Evolutionary conservation across 768 basidiomycete species (phyloP), one percentile per base, ranked within the genome.

Genomic region (Termitomyces sp.): DNA sequence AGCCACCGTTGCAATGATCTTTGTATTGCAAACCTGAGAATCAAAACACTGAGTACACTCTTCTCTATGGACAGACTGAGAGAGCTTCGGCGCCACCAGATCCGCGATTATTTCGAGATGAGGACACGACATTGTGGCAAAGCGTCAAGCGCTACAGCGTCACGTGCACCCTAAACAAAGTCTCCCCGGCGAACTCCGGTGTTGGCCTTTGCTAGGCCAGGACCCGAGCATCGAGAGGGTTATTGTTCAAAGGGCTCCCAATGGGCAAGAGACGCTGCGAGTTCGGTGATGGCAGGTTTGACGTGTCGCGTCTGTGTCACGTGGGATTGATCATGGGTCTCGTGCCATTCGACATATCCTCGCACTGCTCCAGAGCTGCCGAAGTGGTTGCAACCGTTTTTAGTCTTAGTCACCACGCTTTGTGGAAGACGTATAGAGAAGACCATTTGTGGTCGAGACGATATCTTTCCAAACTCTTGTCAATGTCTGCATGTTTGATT

Each of bases 31-130:
- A 32, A 88, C 93, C 83, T 98, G 95, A 65, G 83, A 85, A 71
- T 98, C 95, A 69, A 98, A 99, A 68, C 96, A 99, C 58, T 95
- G 94, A 0, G 95, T 97, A 67, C 96, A 99, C 71, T 98, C 95
- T 72, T 97, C 93, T 8, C 94, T 76, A 64, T 94, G 87, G 0
- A 94, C 90, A 0, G 81, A 80, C 60, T 93, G 87, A 4, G 82
- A 85, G 0, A 87, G 73, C 49, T 72, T 80, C 0, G 92, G 91
- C 0, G 76, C 76, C 36, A 75, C 69, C 0, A 92, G 73, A 13
- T 64, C 72, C 48, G 75, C 68, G 22, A 91, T 69, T 24, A 78
- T 71, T 26, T 66, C 68, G 47, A 82, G 69, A 74, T 90, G 89
- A 8, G 75, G 63, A 70, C 88, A 89, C 56, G 73, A 60, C 75